Evolutionary conservation across 1,139 yeast genomes (phyloP), one percentile per base, ranked within the genome.

Genomic region (Chernovozyma aurita): DNA sequence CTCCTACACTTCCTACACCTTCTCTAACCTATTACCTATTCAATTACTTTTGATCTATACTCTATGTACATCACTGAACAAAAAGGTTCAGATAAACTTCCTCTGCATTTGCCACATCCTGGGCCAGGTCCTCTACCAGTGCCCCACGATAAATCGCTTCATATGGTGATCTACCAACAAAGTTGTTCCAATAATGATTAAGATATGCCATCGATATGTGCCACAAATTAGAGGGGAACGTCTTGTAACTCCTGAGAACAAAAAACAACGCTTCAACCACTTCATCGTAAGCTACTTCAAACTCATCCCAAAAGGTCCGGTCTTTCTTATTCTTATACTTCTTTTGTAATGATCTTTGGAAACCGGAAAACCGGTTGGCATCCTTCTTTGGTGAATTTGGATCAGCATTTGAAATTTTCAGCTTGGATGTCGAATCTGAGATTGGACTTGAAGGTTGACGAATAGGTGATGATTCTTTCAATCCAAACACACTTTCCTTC

Each of bases 111-210:
- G 32, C 35, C 21, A 20, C 9, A 20, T 20, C 9, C 22, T 20
- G 22, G n/a, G n/a, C n/a, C n/a, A n/a, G n/a, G 6, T 26, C 28
- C 8, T 26, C 9, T 11, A 14, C 17, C 8, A 11, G 6, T 16
- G 6, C 15, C 11, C 9, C 9, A 6, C 11, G 28, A 11, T 26
- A 26, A 12, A 14, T 7, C 8, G 28, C 18, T 20, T 30, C 26
- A 17, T 12, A 33, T 15, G 25, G 24, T 13, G 28, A 31, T 18
- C 66, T 61, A 17, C 95, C 96, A 43, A 86, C 70, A 52, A 87
- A 85, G 21, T 55, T 55, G 53, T 83, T 80, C 97, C 97, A 92
- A 58, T 74, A 71, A 31, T 67, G 61, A 44, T 72, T 74, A 30
- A 76, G 40, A 42, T 76, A 66, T 35, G 70, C 61, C 34, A 86